Conservation (phyloP, 2,329 filamentous ascomycete species). For the Pseudogymnoascus sp. region DNA sequence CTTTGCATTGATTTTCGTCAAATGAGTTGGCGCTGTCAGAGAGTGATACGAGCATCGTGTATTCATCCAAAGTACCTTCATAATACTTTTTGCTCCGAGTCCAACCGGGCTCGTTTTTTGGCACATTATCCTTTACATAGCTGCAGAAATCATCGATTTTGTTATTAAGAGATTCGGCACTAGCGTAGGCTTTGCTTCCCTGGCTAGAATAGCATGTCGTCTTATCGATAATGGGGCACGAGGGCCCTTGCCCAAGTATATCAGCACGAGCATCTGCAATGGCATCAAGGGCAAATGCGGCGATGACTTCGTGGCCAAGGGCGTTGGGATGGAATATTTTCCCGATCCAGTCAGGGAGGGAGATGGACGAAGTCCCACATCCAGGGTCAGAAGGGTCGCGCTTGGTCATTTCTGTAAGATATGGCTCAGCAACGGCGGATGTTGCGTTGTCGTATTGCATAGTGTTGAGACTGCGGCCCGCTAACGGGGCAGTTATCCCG, state of each 20-base stretch:
- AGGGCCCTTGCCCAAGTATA: background rate
- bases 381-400: conserved; percentile 21
- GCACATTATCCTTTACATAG: conserved; percentile 1
- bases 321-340: conserved; percentile 30
- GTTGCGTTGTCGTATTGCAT: conserved; percentile 10
- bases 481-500: background rate
- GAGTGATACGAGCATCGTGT: background rate
- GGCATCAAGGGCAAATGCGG: conserved; percentile 22
- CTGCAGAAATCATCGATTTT: conserved; percentile 26
- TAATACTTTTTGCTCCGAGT: conserved; percentile 19
- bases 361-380: conserved; percentile 15
- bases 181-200: conserved; percentile 20
- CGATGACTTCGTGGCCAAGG: conserved; percentile 23
- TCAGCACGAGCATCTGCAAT: conserved; percentile 3
- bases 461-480: background rate
- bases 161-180: conserved; percentile 19
- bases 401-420: conserved; percentile 6
- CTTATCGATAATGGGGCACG: background rate
- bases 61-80: conserved; percentile 16
- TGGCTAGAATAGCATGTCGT: background rate
- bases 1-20: conserved; percentile 13
- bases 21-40: conserved; percentile 10
- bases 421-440: conserved; percentile 10
- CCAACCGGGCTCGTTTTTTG: conserved; percentile 18
- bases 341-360: conserved; percentile 27